A percentile compares a stretch with the other conserved stretches of the same genome.
Conservation (phyloP, 2,329 filamentous ascomycete species). For the Aspergillus fructus region DNA sequence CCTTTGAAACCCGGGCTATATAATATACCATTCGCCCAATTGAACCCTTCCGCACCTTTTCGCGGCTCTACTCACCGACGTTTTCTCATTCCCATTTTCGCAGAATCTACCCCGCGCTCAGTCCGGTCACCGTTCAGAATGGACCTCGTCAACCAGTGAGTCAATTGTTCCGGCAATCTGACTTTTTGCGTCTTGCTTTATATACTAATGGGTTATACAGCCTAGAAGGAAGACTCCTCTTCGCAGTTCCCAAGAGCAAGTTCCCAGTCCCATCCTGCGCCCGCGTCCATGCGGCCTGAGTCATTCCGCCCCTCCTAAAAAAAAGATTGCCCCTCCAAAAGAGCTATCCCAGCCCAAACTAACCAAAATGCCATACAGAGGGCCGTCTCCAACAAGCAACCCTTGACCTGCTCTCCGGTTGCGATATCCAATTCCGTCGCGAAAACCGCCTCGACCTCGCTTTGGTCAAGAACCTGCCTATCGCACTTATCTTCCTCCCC, state of each 20-base stretch:
- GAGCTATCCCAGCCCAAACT: neutral
- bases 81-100: neutral
- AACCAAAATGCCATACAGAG: conserved; percentile 57
- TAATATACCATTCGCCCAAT: neutral
- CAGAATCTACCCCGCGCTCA: conserved; percentile 22
- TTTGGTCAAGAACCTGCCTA: conserved; percentile 92
- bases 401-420: conserved; percentile 86
- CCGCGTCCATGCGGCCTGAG: conserved; percentile 4
- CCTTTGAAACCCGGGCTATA: neutral
- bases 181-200: conserved; percentile 3
- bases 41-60: neutral
- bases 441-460: conserved; percentile 96
- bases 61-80: neutral
- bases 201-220: conserved; percentile 51
- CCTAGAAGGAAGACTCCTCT: conserved; percentile 87
- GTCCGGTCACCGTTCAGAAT: conserved; percentile 36
- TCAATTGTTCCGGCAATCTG: conserved; percentile 20
- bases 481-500: conserved; percentile 94
- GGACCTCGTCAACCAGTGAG: conserved; percentile 64
- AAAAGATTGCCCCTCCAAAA: neutral
- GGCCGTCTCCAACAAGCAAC: conserved; percentile 85
- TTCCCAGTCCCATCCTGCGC: conserved; percentile 31
- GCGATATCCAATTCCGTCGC: conserved; percentile 94
- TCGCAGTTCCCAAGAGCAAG: conserved; percentile 98
- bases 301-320: neutral